Evolutionary conservation across 2,329 filamentous ascomycete species (phyloP).

Genomic region (Coniochaeta sp.): DNA sequence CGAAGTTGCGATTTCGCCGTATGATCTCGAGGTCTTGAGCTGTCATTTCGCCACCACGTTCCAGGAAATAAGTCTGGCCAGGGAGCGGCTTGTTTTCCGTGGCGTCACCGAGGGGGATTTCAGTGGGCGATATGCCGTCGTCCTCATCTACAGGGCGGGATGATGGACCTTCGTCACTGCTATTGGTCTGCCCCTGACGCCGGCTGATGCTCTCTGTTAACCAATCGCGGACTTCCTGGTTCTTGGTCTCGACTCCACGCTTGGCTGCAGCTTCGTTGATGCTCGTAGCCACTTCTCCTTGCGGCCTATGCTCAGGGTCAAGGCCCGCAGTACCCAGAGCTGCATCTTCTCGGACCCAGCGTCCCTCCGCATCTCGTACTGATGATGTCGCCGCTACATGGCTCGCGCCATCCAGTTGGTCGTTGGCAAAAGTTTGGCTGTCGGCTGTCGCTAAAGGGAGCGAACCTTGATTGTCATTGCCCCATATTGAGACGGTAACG

Average conservation of each 20-base stretch:
- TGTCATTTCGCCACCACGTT: slow-evolving; percentile 33
- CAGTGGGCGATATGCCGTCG: slow-evolving; percentile 30
- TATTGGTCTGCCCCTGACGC: background rate
- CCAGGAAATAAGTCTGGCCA: slow-evolving; percentile 42
- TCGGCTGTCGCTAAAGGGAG: slow-evolving; percentile 3
- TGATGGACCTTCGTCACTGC: background rate
- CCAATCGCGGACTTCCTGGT: slow-evolving; percentile 45
- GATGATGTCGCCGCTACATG: slow-evolving; percentile 12
- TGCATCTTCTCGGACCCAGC: slow-evolving; percentile 31
- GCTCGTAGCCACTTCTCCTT: slow-evolving; percentile 33
- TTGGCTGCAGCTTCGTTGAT: slow-evolving; percentile 39
- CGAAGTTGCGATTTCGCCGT: slow-evolving; percentile 40
- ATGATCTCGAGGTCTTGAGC: slow-evolving; percentile 43
- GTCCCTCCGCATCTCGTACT: slow-evolving; percentile 31
- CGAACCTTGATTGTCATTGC: slow-evolving; percentile 28
- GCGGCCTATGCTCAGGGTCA: slow-evolving; percentile 36
- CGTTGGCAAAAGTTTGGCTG: background rate
- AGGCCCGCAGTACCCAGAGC: slow-evolving; percentile 38
- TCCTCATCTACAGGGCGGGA: slow-evolving; percentile 12
- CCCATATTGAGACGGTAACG: slow-evolving; percentile 51
- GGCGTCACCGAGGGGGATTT: slow-evolving; percentile 35
- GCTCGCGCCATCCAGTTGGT: background rate
- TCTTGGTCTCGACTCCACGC: slow-evolving; percentile 37
- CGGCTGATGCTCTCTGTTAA: slow-evolving; percentile 22
- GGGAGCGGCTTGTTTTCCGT: slow-evolving; percentile 44